Base-by-base conservation (phyloP, 2,329 filamentous ascomycete species). In the Myriosclerotinia duriaeana region DNA sequence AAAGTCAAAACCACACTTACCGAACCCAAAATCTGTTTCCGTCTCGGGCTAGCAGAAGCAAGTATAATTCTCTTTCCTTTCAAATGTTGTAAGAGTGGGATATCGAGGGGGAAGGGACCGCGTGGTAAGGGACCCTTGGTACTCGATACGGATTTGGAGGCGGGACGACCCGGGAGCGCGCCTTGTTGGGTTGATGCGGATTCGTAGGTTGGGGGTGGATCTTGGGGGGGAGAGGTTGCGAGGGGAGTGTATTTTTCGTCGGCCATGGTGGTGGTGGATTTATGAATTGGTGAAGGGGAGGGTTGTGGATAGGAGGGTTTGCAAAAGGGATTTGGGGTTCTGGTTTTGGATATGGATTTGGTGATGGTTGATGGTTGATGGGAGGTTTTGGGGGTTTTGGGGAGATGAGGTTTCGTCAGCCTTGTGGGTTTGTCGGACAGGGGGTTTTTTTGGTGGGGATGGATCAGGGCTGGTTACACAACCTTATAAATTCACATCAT, bases 11-110 rank as follows among this genome's bases (percentile, higher is more conserved):
- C 15, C 26, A 30, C 9, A 72, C 74, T 53, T 78, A 90, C 87
- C 79, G 89, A 89, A 60, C 86, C 86, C 53, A 99, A 86, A 12
- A 99, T 86, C 70, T 91, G 89, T 78, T 89, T 90, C 64, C 95
- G 85, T 54, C 95, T 85, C 0, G 95, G 95, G 1, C 93, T 97
- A 26, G 90, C 87, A 2, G 93, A 97, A 63, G 95, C 95, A 38
- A 99, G 88, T 72, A 99, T 91, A 7, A 97, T 87, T 70, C 94
- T 85, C 78, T 91, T 92, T 65, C 85, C 85, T 74, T 90, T 88
- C 70, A 99, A 85, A 74, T 89, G 83, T 73, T 85, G 86, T 67
- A 99, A 81, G 66, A 93, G 88, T 20, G 94, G 93, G 22, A 98
- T 84, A 69, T 92, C 85, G 69, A 98, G 85, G 1, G 91, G 90